Conservation (phyloP, 306 rosid genomes). For the Lathyrus aphaca region DNA sequence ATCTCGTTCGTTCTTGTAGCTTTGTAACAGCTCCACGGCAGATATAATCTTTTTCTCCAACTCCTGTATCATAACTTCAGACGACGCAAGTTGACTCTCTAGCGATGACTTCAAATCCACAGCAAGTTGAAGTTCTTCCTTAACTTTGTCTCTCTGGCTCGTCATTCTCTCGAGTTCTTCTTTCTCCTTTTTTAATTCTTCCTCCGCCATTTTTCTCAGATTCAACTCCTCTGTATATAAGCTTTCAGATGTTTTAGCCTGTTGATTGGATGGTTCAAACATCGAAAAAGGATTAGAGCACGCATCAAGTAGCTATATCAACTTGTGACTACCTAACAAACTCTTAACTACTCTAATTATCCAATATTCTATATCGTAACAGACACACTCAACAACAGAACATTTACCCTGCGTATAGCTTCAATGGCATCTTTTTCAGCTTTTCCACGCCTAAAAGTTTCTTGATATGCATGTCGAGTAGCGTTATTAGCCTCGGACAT, state of each 20-base stretch:
- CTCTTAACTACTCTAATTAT: not conserved
- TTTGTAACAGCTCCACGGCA: constrained; percentile 72
- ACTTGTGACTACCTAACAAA: not conserved
- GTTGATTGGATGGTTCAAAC: constrained; percentile 34
- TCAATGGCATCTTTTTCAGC: constrained; percentile 85
- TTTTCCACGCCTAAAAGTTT: constrained; percentile 64
- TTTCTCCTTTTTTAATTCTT: constrained; percentile 60
- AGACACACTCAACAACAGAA: not conserved
- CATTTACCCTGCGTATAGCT: constrained; percentile 67
- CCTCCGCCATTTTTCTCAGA: constrained; percentile 62
- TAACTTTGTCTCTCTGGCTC: constrained; percentile 50
- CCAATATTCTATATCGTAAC: not conserved
- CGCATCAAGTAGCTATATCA: constrained; percentile 15
- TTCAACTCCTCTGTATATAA: constrained; percentile 60
- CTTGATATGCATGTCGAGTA: constrained; percentile 64
- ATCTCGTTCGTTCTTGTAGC: constrained; percentile 67
- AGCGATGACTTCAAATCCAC: constrained; percentile 56
- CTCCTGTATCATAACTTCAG: constrained; percentile 58
- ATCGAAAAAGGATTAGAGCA: constrained; percentile 25
- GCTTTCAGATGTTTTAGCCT: constrained; percentile 77
- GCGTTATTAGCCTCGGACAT: constrained; percentile 75
- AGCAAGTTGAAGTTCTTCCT: constrained; percentile 66
- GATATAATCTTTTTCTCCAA: constrained; percentile 75
- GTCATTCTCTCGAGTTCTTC: constrained; percentile 57
- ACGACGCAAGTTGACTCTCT: constrained; percentile 71